Evolutionary conservation across 208 protist genomes (phyloP), one percentile per base, ranked within the genome.

Genomic region (Strigomonas galati): DNA sequence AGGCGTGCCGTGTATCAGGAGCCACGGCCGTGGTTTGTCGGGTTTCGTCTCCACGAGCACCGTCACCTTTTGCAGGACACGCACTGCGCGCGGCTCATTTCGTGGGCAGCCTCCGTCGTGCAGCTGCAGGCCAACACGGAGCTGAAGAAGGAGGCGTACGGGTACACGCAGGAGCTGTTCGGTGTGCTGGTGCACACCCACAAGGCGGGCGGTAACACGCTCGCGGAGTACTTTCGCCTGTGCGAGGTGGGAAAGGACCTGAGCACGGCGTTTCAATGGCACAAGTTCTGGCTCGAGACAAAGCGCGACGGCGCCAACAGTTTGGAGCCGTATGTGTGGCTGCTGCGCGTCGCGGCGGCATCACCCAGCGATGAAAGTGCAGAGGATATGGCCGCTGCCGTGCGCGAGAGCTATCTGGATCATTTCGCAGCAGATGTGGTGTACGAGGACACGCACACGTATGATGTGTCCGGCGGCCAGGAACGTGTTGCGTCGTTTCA

Each of bases 11-110:
- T 96, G 24, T 92, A 77, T 71, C 71, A 75, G 26, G 90, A 96
- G 69, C 90, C 90, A 1, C 82, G 90, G 5, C 90, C 90, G 61
- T 96, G 90, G 87, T 88, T 86, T 61, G 46, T 93, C 0, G 81
- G 76, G 37, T 92, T 84, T 65, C 43, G 71, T 6, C 76, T 93
- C 6, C 87, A 96, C 58, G 71, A 85, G 51, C 74, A 82, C 52
- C 68, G 75, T 35, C 85, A 96, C 52, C 77, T 88, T 0, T 74
- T 96, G 44, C 76, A 86, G 35, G 90, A 96, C 57, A 76, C 85
- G 64, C 82, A 93, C 73, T 85, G 83, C 55, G 84, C 85, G 43
- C 78, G 85, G 3, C 71, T 96, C 14, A 65, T 93, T 14, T 75
- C 85, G 24, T 96, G 90, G 87, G 86, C 87, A 58, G 79, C 84